Conservation (phyloP, 169 alveolate genomes). For the Plasmodium blacklocki region DNA sequence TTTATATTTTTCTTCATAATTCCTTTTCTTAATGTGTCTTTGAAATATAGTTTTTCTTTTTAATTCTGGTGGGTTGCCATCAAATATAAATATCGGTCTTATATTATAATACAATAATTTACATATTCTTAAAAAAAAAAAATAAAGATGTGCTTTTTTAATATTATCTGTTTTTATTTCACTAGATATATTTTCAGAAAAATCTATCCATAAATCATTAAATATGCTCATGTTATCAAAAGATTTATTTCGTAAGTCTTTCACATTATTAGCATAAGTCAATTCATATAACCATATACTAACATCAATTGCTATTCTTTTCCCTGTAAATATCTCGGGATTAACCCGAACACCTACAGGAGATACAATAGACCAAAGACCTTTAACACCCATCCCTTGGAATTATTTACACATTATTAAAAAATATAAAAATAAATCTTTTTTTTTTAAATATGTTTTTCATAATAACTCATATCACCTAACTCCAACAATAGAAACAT, state of each 20-base stretch:
- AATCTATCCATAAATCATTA: conserved; percentile 76
- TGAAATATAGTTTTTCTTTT: conserved; percentile 87
- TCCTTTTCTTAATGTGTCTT: conserved; percentile 80
- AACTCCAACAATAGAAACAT: too few species aligned
- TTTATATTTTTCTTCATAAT: conserved; percentile 48
- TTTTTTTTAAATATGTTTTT: neutral
- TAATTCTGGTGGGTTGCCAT: conserved; percentile 92
- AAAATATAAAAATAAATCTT: too few species aligned
- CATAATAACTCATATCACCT: neutral
- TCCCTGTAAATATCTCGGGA: conserved; percentile 88
- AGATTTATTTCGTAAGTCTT: conserved; percentile 13
- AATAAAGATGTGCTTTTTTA: conserved; percentile 79
- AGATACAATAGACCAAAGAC: conserved; percentile 90
- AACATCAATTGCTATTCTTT: conserved; percentile 90
- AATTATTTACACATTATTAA: neutral
- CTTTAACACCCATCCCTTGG: conserved; percentile 88
- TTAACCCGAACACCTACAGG: conserved; percentile 90
- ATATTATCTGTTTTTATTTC: conserved; percentile 71
- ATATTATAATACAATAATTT: conserved; percentile 91
- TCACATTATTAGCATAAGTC: conserved; percentile 60
- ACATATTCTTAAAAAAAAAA: conserved; percentile 91
- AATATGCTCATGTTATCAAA: conserved; percentile 59
- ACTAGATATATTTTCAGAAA: conserved; percentile 78
- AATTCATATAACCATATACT: conserved; percentile 89
- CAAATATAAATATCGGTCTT: conserved; percentile 93